phyloP scores from a whole-genome alignment of 2,329 filamentous ascomycete genomes.

The Raffaelea deltoideospora region DNA sequence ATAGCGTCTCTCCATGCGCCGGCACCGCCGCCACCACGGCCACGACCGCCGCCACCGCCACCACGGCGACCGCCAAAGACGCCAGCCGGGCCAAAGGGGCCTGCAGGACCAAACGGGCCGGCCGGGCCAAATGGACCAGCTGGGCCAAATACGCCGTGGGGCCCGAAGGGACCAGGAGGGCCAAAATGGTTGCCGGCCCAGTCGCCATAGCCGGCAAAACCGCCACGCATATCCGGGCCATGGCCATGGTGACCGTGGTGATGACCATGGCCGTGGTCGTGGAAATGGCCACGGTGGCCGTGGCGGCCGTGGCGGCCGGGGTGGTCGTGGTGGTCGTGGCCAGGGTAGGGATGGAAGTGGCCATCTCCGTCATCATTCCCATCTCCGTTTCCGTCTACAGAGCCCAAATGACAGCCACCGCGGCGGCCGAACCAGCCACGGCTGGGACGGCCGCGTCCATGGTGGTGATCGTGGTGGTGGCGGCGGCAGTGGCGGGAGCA shows the following conservation, averaged over 20 bases:
- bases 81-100: not conserved
- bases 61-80: not conserved
- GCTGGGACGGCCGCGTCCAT: not conserved
- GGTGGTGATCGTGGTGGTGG: no score
- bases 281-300: conserved; percentile 1
- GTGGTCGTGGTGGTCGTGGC: not conserved
- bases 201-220: conserved; percentile 6
- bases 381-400: no score
- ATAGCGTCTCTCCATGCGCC: no score
- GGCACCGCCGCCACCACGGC: not conserved
- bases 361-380: no score
- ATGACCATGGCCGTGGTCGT: not conserved
- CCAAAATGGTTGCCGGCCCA: conserved; percentile 6
- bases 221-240: no score
- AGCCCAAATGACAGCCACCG: not conserved
- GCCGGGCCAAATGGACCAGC: not conserved
- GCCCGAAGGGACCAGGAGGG: not conserved
- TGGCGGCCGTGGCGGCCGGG: not conserved
- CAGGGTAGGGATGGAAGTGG: no score
- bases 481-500: not conserved
- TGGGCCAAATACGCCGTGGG: no score
- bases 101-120: no score
- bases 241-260: conserved; percentile 3
- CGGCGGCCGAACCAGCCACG: not conserved
- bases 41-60: not conserved